phyloP scores from a whole-genome alignment of 2,329 filamentous ascomycete genomes.

The Biscogniauxia marginata region DNA sequence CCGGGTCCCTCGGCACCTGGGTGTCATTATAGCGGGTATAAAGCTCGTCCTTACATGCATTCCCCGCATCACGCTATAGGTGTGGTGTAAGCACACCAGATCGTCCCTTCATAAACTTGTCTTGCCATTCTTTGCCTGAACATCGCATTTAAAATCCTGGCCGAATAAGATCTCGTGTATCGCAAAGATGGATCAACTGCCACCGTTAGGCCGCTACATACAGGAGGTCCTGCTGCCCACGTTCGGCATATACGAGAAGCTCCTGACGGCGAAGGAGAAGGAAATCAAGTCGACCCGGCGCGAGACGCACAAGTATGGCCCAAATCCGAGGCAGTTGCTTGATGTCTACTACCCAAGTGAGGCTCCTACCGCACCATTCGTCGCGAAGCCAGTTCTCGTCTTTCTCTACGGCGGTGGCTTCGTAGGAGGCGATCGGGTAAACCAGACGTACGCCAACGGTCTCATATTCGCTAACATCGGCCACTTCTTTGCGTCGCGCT shows the following conservation, averaged over 20 bases:
- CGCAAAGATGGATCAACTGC: slow-evolving; percentile 22
- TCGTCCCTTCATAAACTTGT: background rate
- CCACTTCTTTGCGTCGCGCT: slow-evolving; percentile 37
- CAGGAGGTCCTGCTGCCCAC: slow-evolving; percentile 24
- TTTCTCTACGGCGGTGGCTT: slow-evolving; percentile 37
- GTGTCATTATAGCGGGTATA: background rate
- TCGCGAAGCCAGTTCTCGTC: slow-evolving; percentile 26
- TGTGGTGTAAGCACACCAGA: background rate
- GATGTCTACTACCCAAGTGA: slow-evolving; percentile 36
- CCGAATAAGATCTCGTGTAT: background rate
- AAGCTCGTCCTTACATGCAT: background rate
- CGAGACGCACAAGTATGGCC: slow-evolving; percentile 36
- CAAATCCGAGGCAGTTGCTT: slow-evolving; percentile 35
- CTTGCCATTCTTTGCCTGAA: background rate
- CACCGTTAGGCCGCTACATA: slow-evolving; percentile 15
- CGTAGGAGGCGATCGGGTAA: slow-evolving; percentile 31
- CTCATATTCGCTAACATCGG: slow-evolving; percentile 38
- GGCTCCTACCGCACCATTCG: slow-evolving; percentile 6
- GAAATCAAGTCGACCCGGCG: slow-evolving; percentile 27
- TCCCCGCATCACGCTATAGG: background rate
- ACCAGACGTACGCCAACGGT: slow-evolving; percentile 25
- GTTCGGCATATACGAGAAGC: slow-evolving; percentile 23
- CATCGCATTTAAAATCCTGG: background rate
- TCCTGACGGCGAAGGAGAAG: slow-evolving; percentile 22
- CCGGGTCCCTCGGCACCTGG: background rate